phyloP scores from a whole-genome alignment of 495 filamentous ascomycete genomes.

The Hyaloscypha finlandica region DNA sequence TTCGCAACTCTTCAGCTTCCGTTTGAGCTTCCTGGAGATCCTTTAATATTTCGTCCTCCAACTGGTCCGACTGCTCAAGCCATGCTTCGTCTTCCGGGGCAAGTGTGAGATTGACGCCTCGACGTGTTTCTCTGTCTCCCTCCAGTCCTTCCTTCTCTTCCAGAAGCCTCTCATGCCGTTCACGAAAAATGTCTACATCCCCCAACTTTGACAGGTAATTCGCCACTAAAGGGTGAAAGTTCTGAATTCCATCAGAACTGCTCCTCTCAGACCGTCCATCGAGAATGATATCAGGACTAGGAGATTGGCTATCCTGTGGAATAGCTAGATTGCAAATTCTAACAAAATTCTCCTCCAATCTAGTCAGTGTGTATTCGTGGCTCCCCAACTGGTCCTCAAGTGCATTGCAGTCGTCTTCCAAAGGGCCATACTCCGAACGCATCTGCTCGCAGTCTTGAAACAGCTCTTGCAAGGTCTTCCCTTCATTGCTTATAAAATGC shows the following conservation, averaged over 20 bases:
- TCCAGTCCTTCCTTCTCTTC: constrained; percentile 6
- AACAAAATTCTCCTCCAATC: constrained; percentile 8
- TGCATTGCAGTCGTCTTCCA: constrained; percentile 15
- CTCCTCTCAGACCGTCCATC: not conserved
- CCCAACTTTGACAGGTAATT: constrained; percentile 15
- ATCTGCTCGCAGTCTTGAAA: constrained; percentile 8
- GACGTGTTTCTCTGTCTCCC: not conserved
- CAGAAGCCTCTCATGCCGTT: constrained; percentile 4
- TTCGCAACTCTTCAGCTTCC: not conserved
- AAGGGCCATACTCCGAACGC: constrained; percentile 8
- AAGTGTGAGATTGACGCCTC: not conserved
- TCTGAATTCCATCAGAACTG: not conserved
- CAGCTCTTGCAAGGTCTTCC: not conserved
- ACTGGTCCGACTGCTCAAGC: not conserved
- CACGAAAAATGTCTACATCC: constrained; percentile 12
- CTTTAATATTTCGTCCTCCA: not conserved
- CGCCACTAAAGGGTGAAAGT: constrained; percentile 5
- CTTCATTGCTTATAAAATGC: not conserved
- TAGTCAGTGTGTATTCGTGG: constrained; percentile 5
- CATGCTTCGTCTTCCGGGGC: not conserved
- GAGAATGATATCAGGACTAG: not conserved
- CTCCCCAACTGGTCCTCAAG: constrained; percentile 15
- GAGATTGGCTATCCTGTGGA: not conserved
- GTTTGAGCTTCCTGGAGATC: not conserved
- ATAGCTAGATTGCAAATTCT: not conserved